Evolutionary conservation across 371 early-diverging fungal genomes (phyloP).

Genomic region (Haplosporangium sp.): DNA sequence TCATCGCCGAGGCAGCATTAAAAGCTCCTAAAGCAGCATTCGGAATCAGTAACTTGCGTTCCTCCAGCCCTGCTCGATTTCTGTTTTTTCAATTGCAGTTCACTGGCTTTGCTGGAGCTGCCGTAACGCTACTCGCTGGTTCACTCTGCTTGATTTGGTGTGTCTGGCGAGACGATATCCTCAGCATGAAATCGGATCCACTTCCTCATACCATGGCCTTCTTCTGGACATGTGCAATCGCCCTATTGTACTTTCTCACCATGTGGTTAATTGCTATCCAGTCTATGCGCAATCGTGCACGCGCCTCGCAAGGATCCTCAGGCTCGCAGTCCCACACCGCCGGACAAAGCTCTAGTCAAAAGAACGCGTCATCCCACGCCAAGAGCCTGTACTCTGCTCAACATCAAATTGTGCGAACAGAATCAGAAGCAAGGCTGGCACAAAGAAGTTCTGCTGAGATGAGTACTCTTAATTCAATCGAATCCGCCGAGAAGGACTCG

Average conservation of each 20-base stretch:
- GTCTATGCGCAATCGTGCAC: slow-evolving; percentile 41
- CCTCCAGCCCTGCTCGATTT: slow-evolving; percentile 50
- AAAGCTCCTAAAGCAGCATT: slow-evolving; percentile 50
- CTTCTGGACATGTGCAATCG: slow-evolving; percentile 53
- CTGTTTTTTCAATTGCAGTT: slow-evolving; percentile 53
- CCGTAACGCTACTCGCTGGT: slow-evolving; percentile 42
- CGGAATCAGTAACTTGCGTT: slow-evolving; percentile 43
- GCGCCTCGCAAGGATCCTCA: slow-evolving; percentile 29
- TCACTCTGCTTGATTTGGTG: slow-evolving; percentile 53
- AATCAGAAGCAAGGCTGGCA: slow-evolving; percentile 30
- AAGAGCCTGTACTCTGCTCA: slow-evolving; percentile 34
- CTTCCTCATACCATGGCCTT: slow-evolving; percentile 47
- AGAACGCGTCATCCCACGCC: slow-evolving; percentile 10
- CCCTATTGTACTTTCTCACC: slow-evolving; percentile 32
- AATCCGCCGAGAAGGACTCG: slow-evolving; percentile 21
- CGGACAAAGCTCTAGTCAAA: slow-evolving; percentile 20
- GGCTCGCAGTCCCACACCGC: slow-evolving; percentile 12
- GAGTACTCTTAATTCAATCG: slow-evolving; percentile 31
- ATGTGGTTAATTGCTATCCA: slow-evolving; percentile 43
- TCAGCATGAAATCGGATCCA: slow-evolving; percentile 23
- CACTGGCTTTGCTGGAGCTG: slow-evolving; percentile 50
- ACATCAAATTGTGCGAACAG: slow-evolving; percentile 10
- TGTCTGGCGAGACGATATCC: slow-evolving; percentile 25
- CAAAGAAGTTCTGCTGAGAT: slow-evolving; percentile 26
- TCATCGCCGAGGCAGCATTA: slow-evolving; percentile 51